phyloP scores from a whole-genome alignment of 2,329 filamentous ascomycete species.

The Colletotrichum agaves region DNA sequence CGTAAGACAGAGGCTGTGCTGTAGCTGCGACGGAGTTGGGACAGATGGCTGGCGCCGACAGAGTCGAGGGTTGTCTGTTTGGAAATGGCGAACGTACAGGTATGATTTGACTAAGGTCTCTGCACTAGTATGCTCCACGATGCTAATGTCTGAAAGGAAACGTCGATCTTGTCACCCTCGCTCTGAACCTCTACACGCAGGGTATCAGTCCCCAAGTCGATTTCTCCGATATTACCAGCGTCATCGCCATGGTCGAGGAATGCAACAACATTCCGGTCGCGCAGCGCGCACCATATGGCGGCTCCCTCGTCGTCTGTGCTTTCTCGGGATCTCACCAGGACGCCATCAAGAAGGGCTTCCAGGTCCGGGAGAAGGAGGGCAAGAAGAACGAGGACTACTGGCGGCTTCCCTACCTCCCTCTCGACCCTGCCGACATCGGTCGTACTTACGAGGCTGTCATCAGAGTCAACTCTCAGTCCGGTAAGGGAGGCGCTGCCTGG shows the following conservation, averaged over 20 bases:
- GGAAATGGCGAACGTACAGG: constrained; percentile 96
- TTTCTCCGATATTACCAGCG: constrained; percentile 86
- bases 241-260: constrained; percentile 90
- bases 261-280: constrained; percentile 97
- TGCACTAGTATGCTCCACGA: too few species aligned
- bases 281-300: constrained; percentile 88
- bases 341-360: constrained; percentile 93
- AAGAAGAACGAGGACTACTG: constrained; percentile 74
- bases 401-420: constrained; percentile 85
- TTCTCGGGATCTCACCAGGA: constrained; percentile 95
- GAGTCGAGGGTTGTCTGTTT: constrained; percentile 94
- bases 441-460: constrained; percentile 98
- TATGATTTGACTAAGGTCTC: constrained; percentile 53
- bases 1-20: constrained; percentile 74
- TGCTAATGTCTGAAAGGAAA: constrained; percentile 48
- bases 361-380: constrained; percentile 71
- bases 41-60: constrained; percentile 95
- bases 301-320: constrained; percentile 89
- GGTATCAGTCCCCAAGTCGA: constrained; percentile 87
- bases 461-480: constrained; percentile 95
- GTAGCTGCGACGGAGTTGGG: constrained; percentile 91
- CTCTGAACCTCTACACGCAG: constrained; percentile 94
- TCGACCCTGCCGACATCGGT: constrained; percentile 93
- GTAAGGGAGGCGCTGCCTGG: constrained; percentile 95
- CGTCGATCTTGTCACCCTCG: constrained; percentile 92